Evolutionary conservation across 495 filamentous ascomycete genomes (phyloP).

Genomic region (Friedmanniomyces endolithicus): DNA sequence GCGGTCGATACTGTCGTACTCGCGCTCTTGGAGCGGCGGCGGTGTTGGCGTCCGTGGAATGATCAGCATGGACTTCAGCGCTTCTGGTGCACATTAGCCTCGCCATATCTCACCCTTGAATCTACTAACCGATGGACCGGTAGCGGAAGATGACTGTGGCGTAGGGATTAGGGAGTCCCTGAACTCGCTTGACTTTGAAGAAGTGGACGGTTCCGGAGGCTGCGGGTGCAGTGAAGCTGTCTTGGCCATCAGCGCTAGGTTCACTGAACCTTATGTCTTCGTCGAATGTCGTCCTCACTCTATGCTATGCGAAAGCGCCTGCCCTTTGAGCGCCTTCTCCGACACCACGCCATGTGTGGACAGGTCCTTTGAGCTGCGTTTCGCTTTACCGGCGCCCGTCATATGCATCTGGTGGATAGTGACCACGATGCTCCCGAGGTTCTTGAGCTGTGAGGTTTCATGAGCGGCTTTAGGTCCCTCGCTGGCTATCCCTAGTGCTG

Average conservation of each 20-base stretch:
- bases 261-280: background rate
- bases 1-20: background rate
- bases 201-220: background rate
- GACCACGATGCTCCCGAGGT: background rate
- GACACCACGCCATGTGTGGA: background rate
- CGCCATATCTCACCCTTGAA: background rate
- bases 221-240: too few species aligned
- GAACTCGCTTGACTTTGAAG: background rate
- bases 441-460: background rate
- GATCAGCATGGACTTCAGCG: conserved; percentile 13
- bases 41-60: conserved; percentile 12
- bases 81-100: background rate
- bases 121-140: conserved; percentile 4
- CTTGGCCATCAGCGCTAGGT: too few species aligned
- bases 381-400: background rate
- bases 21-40: conserved; percentile 10
- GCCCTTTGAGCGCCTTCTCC: conserved; percentile 13
- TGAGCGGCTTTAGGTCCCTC: background rate
- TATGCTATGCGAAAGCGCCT: conserved; percentile 5
- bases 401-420: background rate
- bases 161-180: background rate
- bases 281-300: background rate
- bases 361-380: background rate
- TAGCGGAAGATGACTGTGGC: conserved; percentile 9
- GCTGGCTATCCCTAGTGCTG: background rate